Conservation (phyloP, 139 green algal species). For the Diplosphaera chodatii region DNA sequence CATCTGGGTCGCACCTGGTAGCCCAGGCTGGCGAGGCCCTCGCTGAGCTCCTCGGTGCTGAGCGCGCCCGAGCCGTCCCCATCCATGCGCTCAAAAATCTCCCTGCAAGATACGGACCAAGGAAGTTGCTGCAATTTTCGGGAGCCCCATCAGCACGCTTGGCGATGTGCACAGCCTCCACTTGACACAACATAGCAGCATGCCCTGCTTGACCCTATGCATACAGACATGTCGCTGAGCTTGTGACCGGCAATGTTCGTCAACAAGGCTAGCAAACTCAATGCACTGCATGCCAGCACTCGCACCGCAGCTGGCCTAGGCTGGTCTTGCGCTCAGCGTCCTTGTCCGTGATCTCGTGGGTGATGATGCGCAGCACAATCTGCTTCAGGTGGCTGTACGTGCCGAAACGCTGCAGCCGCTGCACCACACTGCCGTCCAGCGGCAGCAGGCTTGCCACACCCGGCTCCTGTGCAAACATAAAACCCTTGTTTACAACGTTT, state of each 20-base stretch:
- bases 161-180: no score
- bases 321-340: constrained; percentile 2
- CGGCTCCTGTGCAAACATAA: constrained; percentile 3
- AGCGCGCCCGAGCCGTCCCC: constrained; percentile 61
- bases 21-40: constrained; percentile 41
- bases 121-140: no score
- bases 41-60: constrained; percentile 63
- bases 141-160: no score
- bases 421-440: constrained; percentile 58
- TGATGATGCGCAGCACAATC: constrained; percentile 80
- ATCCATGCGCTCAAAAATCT: constrained; percentile 62
- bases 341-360: constrained; percentile 44
- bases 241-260: no score
- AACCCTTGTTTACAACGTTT: no score
- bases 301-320: neutral
- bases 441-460: neutral
- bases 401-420: constrained; percentile 87
- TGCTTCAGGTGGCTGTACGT: constrained; percentile 89
- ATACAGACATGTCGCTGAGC: no score
- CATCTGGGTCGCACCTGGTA: constrained; percentile 16
- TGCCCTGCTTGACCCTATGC: no score
- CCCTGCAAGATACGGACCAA: no score
- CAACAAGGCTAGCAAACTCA: no score
- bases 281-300: no score
- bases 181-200: no score